Conservation (phyloP, 495 filamentous ascomycete genomes). For the Xylaria nigripes region DNA sequence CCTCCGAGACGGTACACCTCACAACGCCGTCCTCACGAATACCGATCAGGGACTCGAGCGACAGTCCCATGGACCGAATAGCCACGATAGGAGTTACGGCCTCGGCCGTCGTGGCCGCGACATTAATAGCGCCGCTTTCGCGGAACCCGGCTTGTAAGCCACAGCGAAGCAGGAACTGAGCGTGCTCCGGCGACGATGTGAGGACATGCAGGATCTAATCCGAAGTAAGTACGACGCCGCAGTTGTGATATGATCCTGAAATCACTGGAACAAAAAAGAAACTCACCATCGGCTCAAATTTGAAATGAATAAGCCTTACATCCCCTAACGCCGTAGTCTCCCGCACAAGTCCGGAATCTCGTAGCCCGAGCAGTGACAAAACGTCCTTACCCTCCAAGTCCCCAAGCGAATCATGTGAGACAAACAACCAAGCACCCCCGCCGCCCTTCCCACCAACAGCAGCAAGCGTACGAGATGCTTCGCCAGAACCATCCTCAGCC, state of each 20-base stretch:
- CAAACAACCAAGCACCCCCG: constrained; percentile 76
- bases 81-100: constrained; percentile 63
- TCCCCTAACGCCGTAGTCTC: constrained; percentile 10
- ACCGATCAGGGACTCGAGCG: constrained; percentile 71
- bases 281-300: constrained; percentile 88
- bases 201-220: constrained; percentile 79
- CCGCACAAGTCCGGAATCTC: not conserved
- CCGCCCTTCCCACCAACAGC: constrained; percentile 70
- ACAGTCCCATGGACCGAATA: constrained; percentile 69
- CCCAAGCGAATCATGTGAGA: constrained; percentile 68
- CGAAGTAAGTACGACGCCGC: not conserved
- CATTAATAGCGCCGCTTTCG: constrained; percentile 67
- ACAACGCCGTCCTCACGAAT: constrained; percentile 34
- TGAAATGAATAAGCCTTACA: constrained; percentile 69
- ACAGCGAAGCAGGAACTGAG: constrained; percentile 61
- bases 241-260: not conserved
- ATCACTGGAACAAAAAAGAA: not conserved
- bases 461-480: constrained; percentile 36
- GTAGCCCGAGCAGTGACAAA: constrained; percentile 10
- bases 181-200: constrained; percentile 60
- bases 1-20: constrained; percentile 42
- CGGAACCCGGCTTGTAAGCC: constrained; percentile 78
- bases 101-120: constrained; percentile 33
- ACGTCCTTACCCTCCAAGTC: constrained; percentile 15
- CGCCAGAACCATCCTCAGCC: constrained; percentile 16